Evolutionary conservation across 139 green algal species (phyloP).

Genomic region (Chlorella sp.): DNA sequence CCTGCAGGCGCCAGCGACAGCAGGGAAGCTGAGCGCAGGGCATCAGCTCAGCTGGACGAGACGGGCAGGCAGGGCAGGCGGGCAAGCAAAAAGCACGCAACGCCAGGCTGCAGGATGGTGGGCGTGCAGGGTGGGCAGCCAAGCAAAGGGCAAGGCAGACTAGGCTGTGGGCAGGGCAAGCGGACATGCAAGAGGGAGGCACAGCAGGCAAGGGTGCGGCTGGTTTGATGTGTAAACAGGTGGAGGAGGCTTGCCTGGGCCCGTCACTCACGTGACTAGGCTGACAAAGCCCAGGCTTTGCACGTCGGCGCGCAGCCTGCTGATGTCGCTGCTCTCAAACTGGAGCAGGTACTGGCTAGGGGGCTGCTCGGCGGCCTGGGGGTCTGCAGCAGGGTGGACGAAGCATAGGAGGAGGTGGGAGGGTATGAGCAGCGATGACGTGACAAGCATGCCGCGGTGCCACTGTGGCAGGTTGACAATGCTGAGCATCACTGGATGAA

Average conservation of each 20-base stretch:
- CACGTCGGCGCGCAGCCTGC: slow-evolving; percentile 66
- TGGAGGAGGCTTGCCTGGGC: neutral
- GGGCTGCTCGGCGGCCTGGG: neutral
- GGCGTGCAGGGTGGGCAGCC: neutral
- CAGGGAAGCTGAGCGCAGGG: neutral
- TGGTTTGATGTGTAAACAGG: neutral
- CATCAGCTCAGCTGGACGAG: neutral
- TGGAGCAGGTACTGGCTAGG: slow-evolving; percentile 62
- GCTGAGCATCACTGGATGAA: neutral
- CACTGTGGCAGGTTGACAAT: neutral
- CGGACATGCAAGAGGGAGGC: neutral
- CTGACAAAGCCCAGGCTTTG: slow-evolving; percentile 66
- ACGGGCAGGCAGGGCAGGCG: neutral
- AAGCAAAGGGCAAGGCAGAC: neutral
- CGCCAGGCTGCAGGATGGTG: neutral
- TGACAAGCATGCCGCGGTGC: neutral
- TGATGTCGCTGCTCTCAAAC: slow-evolving; percentile 75
- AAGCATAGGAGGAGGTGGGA: neutral
- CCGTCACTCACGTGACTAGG: slow-evolving; percentile 13
- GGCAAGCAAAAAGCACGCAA: neutral
- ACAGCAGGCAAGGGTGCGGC: neutral
- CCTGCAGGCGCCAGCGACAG: neutral
- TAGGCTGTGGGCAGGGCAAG: no score
- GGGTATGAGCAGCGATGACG: neutral
- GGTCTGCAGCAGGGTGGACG: neutral